These are phyloP conservation scores for Sarocladium oryzae DNA, from an alignment of 2,329 filamentous ascomycete species.

Conservation along the genomic window DNA sequence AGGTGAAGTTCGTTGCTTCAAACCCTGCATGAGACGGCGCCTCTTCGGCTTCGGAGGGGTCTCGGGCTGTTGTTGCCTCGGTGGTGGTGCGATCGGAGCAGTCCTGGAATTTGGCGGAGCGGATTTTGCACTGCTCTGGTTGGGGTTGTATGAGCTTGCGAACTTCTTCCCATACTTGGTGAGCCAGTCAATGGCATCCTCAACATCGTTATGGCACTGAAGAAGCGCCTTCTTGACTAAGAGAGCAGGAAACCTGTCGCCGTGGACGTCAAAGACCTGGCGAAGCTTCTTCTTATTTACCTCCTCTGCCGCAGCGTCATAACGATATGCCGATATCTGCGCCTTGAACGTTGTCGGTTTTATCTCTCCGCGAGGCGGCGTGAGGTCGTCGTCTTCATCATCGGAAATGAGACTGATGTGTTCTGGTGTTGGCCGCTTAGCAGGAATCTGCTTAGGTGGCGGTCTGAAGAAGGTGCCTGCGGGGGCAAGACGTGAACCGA, in stretches of 20 bases:
- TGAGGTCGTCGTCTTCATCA: constrained; percentile 36
- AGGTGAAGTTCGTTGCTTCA: constrained; percentile 20
- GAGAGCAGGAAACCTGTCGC: constrained; percentile 22
- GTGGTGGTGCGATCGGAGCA: neutral
- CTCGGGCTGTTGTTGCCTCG: neutral
- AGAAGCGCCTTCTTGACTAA: constrained; percentile 27
- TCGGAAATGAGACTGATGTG: constrained; percentile 44
- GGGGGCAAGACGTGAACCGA: constrained; percentile 59
- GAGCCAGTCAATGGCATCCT: constrained; percentile 28
- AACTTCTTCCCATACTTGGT: constrained; percentile 12
- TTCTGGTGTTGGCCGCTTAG: constrained; percentile 30
- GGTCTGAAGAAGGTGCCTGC: constrained; percentile 65
- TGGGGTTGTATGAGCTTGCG: constrained; percentile 9
- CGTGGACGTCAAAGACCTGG: constrained; percentile 30
- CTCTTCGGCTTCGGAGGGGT: constrained; percentile 16
- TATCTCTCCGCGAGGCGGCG: constrained; percentile 53
- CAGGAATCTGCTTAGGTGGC: constrained; percentile 22
- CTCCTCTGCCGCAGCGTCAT: constrained; percentile 39
- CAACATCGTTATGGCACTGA: constrained; percentile 25
- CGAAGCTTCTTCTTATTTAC: constrained; percentile 27
- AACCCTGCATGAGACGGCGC: constrained; percentile 28
- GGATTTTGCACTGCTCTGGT: neutral
- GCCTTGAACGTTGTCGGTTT: constrained; percentile 51
- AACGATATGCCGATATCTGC: constrained; percentile 32
- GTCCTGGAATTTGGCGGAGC: neutral